Evolutionary conservation across 441 rosid genomes (phyloP).

Genomic region (Manihot esculenta): DNA sequence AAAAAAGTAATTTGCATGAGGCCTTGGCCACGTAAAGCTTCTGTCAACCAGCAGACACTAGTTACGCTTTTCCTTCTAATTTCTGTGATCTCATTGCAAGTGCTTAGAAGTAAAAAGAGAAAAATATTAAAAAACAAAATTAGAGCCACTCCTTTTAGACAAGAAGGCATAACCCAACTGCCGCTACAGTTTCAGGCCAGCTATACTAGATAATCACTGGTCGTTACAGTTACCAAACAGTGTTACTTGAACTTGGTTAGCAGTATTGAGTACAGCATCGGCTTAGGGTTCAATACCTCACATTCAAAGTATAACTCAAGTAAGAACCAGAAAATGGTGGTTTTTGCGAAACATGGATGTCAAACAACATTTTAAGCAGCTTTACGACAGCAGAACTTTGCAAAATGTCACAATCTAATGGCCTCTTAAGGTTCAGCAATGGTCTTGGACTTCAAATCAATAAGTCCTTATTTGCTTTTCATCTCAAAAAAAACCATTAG

Average conservation of each 20-base stretch:
- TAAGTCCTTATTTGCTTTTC: no score
- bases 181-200: background rate
- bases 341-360: no score
- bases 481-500: no score
- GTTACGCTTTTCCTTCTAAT: slow-evolving; percentile 7
- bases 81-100: background rate
- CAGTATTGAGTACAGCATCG: background rate
- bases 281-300: no score
- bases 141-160: background rate
- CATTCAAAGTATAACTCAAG: no score
- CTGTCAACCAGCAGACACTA: background rate
- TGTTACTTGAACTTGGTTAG: background rate
- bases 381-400: no score
- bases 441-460: no score
- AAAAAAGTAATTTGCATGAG: slow-evolving; percentile 24
- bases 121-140: background rate
- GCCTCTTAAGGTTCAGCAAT: no score
- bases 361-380: no score
- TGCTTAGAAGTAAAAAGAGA: background rate
- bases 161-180: background rate
- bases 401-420: no score
- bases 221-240: no score
- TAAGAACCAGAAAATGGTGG: no score
- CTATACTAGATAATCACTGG: background rate
- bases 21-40: slow-evolving; percentile 6